Conservation (phyloP, 768 basidiomycete genomes). For the Wakefieldia striispora region DNA sequence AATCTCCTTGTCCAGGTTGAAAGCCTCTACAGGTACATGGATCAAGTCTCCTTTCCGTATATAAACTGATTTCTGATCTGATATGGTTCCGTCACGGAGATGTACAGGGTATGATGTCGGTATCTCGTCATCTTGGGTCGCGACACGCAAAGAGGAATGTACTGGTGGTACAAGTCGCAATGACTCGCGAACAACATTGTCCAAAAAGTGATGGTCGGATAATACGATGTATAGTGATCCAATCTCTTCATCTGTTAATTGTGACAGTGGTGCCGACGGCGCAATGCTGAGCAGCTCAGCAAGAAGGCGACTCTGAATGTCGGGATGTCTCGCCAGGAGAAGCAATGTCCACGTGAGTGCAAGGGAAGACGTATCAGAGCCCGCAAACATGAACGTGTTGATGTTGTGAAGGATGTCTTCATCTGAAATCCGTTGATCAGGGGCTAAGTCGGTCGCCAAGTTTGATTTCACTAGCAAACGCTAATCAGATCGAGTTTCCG, state of each 20-base stretch:
- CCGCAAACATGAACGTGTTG: slow-evolving; percentile 89
- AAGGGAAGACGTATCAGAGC: slow-evolving; percentile 84
- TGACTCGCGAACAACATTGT: slow-evolving; percentile 74
- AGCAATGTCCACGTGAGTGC: slow-evolving; percentile 83
- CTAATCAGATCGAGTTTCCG: slow-evolving; percentile 6
- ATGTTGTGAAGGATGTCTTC: slow-evolving; percentile 84
- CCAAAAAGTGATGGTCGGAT: slow-evolving; percentile 63
- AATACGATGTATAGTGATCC: slow-evolving; percentile 56
- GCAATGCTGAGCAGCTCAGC: slow-evolving; percentile 56
- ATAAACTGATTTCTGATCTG: slow-evolving; percentile 41
- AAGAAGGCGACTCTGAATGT: slow-evolving; percentile 68
- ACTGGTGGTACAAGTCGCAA: slow-evolving; percentile 79
- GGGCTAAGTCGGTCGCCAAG: slow-evolving; percentile 62
- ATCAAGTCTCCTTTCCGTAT: slow-evolving; percentile 71
- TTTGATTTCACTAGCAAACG: slow-evolving; percentile 74
- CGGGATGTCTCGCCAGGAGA: slow-evolving; percentile 65
- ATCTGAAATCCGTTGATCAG: slow-evolving; percentile 77
- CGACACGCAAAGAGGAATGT: slow-evolving; percentile 78
- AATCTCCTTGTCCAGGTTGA: slow-evolving; percentile 72
- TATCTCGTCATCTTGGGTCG: slow-evolving; percentile 73
- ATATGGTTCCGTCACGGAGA: slow-evolving; percentile 43
- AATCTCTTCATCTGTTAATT: slow-evolving; percentile 61
- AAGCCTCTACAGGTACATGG: slow-evolving; percentile 75
- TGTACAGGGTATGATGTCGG: slow-evolving; percentile 68
- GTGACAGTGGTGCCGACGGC: slow-evolving; percentile 39